Percentiles rank a stretch among this genome's conserved stretches.
Evolutionary conservation across 2,329 filamentous ascomycete genomes (phyloP).

Genomic region (Sporothrix mexicana): DNA sequence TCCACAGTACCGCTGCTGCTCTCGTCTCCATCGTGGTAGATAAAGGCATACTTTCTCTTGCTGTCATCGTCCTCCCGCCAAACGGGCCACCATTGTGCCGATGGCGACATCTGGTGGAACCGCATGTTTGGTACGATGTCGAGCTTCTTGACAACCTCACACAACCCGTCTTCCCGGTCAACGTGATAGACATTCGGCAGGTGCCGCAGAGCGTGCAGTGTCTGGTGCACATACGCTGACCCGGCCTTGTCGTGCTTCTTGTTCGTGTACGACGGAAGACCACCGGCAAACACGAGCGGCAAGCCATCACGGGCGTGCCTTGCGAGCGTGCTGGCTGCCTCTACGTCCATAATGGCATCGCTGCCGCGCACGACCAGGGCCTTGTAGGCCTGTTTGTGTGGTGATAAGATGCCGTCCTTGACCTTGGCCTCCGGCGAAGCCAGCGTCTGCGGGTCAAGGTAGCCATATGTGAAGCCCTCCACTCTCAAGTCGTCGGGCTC

Average conservation of each 20-base stretch:
- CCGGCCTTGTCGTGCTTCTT: not conserved
- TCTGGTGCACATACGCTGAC: not conserved
- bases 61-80: not conserved
- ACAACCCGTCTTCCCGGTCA: not conserved
- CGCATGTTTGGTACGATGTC: not conserved
- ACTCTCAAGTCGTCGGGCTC: not conserved
- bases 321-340: not conserved
- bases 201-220: not conserved
- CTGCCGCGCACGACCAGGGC: not conserved
- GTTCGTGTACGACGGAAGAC: not conserved
- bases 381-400: not conserved
- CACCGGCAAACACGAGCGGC: not conserved
- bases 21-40: constrained; percentile 5
- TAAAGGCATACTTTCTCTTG: not conserved
- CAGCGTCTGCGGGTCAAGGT: constrained; percentile 18
- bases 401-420: not conserved
- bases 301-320: not conserved
- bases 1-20: not conserved
- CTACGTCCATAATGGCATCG: not conserved
- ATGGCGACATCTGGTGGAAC: no score
- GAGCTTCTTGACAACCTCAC: not conserved
- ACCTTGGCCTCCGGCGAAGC: not conserved
- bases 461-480: not conserved
- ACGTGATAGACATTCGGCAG: constrained; percentile 8
- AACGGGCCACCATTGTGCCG: not conserved